phyloP scores from a whole-genome alignment of 176 grass and related monocot species.

The Dactylis glomerata region DNA sequence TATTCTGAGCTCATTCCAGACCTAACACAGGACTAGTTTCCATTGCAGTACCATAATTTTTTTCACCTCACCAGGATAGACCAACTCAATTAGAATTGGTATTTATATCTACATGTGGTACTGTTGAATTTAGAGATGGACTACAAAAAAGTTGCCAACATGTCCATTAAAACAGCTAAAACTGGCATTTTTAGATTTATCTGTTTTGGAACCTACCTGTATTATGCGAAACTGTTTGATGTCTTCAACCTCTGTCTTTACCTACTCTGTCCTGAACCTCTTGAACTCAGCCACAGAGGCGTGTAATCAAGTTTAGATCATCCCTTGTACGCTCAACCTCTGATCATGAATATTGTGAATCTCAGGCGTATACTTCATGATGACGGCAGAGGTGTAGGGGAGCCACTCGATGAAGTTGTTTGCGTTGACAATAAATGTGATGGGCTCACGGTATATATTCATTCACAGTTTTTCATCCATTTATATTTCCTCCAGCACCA shows the following conservation, averaged over 20 bases:
- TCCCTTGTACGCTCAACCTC: not conserved
- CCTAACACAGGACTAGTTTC: not conserved
- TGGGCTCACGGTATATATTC: slow-evolving; percentile 65
- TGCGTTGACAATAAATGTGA: slow-evolving; percentile 54
- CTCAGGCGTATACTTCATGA: slow-evolving; percentile 62
- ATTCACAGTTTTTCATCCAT: not conserved
- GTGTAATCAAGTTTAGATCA: not conserved
- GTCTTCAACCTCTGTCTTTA: not conserved
- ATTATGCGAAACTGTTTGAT: not conserved
- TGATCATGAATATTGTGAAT: slow-evolving; percentile 22
- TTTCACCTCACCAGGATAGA: not conserved
- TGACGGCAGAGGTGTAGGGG: slow-evolving; percentile 63
- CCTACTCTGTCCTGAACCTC: not conserved
- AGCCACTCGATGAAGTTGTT: slow-evolving; percentile 70
- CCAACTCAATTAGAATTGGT: not conserved
- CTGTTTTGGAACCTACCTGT: not conserved
- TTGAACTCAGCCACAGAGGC: not conserved
- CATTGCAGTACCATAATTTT: not conserved
- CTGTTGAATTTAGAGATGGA: not conserved
- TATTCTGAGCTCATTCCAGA: not conserved
- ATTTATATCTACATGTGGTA: not conserved
- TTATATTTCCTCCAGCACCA: not conserved
- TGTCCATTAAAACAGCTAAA: not conserved
- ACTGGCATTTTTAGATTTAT: not conserved
- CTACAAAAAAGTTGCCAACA: not conserved